Percentiles rank a stretch among this genome's conserved stretches.
These are phyloP conservation scores for Colletotrichum liriopes DNA, from an alignment of 2,329 filamentous ascomycete species.

Conservation along the genomic window DNA sequence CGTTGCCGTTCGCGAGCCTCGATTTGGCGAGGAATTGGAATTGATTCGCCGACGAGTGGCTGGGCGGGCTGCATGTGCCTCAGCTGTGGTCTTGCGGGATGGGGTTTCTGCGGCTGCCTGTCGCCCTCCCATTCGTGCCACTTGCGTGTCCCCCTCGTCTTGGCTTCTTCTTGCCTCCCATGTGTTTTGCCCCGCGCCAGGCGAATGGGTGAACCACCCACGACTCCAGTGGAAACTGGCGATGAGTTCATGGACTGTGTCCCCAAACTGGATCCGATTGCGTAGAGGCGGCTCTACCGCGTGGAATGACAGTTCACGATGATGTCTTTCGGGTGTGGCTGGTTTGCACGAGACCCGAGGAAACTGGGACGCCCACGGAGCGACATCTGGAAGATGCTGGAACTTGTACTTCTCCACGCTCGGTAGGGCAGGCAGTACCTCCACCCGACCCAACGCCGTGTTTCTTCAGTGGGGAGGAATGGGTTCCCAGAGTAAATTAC, in stretches of 20 bases:
- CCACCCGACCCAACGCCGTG: constrained; percentile 3
- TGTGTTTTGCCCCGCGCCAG: neutral
- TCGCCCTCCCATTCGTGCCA: neutral
- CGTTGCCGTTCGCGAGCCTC: neutral
- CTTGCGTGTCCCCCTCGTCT: neutral
- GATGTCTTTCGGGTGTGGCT: constrained; percentile 15
- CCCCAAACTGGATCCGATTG: constrained; percentile 1
- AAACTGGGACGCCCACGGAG: neutral
- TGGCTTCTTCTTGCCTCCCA: neutral
- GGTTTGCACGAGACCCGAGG: neutral
- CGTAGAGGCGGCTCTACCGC: neutral
- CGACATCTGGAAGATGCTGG: constrained; percentile 27
- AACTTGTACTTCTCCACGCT: constrained; percentile 28
- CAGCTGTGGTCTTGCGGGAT: neutral
- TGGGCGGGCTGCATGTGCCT: constrained; percentile 4
- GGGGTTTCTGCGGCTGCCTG: neutral
- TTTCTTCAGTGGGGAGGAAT: constrained; percentile 15
- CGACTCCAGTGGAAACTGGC: neutral
- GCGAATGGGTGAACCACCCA: neutral
- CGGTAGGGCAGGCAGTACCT: constrained; percentile 2
- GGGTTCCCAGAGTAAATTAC: too few species aligned
- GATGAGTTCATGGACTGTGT: neutral
- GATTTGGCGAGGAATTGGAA: neutral
- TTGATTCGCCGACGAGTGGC: neutral
- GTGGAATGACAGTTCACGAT: constrained; percentile 26